phyloP scores from a whole-genome alignment of 108 stramenopile genomes.

The Pseudonitzschia multiseries region DNA sequence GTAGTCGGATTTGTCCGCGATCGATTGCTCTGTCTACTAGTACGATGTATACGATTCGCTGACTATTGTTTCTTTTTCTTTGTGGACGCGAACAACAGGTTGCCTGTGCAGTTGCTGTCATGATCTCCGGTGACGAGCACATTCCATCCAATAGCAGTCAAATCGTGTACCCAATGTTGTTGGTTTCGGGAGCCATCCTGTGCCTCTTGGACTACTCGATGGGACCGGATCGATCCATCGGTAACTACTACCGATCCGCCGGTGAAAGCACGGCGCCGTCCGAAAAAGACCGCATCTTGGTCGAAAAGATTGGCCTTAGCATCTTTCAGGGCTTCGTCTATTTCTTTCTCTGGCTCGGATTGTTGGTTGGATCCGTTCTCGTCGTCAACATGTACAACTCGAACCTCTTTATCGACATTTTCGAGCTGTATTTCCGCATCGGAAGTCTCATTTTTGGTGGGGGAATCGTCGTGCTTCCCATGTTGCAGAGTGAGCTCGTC shows the following conservation, averaged over 20 bases:
- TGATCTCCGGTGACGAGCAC: slow-evolving; percentile 82
- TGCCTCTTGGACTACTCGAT: slow-evolving; percentile 34
- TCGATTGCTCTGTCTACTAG: neutral
- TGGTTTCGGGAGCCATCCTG: slow-evolving; percentile 67
- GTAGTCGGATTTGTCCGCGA: neutral
- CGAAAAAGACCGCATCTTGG: slow-evolving; percentile 5
- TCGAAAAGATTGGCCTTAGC: slow-evolving; percentile 12
- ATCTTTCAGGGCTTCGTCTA: slow-evolving; percentile 18
- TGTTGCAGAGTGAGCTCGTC: slow-evolving; percentile 90
- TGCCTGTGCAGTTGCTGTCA: slow-evolving; percentile 52
- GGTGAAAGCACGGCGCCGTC: slow-evolving; percentile 11
- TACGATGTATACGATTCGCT: slow-evolving; percentile 21
- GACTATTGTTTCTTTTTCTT: slow-evolving; percentile 7
- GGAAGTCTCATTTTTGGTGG: slow-evolving; percentile 93
- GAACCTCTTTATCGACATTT: slow-evolving; percentile 79
- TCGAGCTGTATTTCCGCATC: slow-evolving; percentile 87
- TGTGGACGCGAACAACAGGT: slow-evolving; percentile 31
- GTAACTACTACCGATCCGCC: slow-evolving; percentile 20
- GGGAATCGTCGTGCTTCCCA: slow-evolving; percentile 91
- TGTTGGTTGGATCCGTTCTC: slow-evolving; percentile 53
- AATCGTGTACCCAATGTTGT: slow-evolving; percentile 75
- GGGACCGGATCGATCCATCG: slow-evolving; percentile 44
- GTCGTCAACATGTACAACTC: slow-evolving; percentile 42
- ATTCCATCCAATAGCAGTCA: slow-evolving; percentile 67
- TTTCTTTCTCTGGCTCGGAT: slow-evolving; percentile 62